A percentile compares a stretch with the other conserved stretches of the same genome.
These are phyloP conservation scores for Sugiyamaella qingdaonensis DNA, from an alignment of 805 yeast species.

Conservation along the genomic window DNA sequence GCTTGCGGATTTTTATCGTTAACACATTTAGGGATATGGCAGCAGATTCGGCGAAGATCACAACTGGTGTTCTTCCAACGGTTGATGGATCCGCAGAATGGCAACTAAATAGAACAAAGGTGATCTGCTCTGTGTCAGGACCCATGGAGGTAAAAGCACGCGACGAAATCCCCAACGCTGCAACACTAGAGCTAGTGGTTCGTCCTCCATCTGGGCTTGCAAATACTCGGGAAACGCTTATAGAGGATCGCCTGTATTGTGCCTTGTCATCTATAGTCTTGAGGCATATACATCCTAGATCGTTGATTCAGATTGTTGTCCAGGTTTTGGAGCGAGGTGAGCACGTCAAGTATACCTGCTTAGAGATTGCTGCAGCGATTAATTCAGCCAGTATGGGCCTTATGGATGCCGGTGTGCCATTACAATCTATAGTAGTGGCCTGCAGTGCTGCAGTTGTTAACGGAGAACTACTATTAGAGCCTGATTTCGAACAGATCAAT, in stretches of 20 bases:
- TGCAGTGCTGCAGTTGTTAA: slow-evolving; percentile 42
- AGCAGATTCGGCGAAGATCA: neutral
- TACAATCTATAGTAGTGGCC: slow-evolving; percentile 60
- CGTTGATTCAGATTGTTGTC: slow-evolving; percentile 63
- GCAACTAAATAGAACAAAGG: slow-evolving; percentile 47
- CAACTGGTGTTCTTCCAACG: slow-evolving; percentile 40
- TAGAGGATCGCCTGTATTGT: slow-evolving; percentile 67
- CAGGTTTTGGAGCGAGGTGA: slow-evolving; percentile 59
- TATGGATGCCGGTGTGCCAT: slow-evolving; percentile 72
- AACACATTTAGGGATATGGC: too few species aligned
- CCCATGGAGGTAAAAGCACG: slow-evolving; percentile 81
- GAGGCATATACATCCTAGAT: slow-evolving; percentile 70
- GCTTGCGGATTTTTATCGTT: too few species aligned
- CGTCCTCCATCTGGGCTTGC: slow-evolving; percentile 77
- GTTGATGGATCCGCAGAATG: slow-evolving; percentile 81
- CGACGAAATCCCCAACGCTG: slow-evolving; percentile 77
- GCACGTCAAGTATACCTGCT: slow-evolving; percentile 33
- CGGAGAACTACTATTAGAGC: slow-evolving; percentile 36
- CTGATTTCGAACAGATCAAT: slow-evolving; percentile 43
- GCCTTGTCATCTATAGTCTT: slow-evolving; percentile 59
- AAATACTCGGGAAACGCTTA: slow-evolving; percentile 63
- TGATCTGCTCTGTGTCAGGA: slow-evolving; percentile 78
- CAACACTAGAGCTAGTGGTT: slow-evolving; percentile 72
- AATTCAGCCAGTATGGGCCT: slow-evolving; percentile 74
- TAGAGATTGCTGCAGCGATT: slow-evolving; percentile 63